Conservation (phyloP, 306 rosid species). For the Acacia melanoxylon region DNA sequence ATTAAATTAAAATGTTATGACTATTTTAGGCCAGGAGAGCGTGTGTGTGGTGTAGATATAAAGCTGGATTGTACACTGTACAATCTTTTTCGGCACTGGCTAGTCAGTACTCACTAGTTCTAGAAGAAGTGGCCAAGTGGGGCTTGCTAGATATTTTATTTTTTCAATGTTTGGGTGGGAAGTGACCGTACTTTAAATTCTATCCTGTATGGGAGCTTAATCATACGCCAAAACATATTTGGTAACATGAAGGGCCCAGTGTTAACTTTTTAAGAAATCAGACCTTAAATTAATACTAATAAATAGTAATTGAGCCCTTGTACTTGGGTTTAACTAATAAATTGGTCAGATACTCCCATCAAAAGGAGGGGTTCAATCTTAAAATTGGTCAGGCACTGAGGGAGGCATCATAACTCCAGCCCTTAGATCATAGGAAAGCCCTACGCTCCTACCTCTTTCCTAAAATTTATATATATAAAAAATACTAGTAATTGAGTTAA, state of each 20-base stretch:
- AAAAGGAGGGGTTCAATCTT: too few relatives aligned
- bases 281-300: too few relatives aligned
- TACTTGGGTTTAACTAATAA: too few relatives aligned
- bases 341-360: too few relatives aligned
- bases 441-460: too few relatives aligned
- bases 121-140: not conserved
- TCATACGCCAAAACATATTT: not conserved
- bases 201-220: constrained; percentile 21
- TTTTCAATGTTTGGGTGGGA: not conserved
- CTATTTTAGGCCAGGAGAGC: not conserved
- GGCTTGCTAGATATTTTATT: not conserved
- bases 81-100: not conserved
- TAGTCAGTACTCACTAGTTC: not conserved
- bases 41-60: not conserved
- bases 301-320: too few relatives aligned
- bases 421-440: too few relatives aligned
- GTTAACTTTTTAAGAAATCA: too few relatives aligned
- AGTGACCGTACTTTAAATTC: constrained; percentile 20
- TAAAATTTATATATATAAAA: too few relatives aligned
- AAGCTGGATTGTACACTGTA: not conserved
- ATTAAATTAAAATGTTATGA: not conserved
- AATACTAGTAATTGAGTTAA: too few relatives aligned
- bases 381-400: too few relatives aligned
- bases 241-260: not conserved
- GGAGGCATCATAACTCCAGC: too few relatives aligned